These are phyloP conservation scores for Penstemon davidsonii DNA, from an alignment of 257 asterid genomes.

Conservation along the genomic window DNA sequence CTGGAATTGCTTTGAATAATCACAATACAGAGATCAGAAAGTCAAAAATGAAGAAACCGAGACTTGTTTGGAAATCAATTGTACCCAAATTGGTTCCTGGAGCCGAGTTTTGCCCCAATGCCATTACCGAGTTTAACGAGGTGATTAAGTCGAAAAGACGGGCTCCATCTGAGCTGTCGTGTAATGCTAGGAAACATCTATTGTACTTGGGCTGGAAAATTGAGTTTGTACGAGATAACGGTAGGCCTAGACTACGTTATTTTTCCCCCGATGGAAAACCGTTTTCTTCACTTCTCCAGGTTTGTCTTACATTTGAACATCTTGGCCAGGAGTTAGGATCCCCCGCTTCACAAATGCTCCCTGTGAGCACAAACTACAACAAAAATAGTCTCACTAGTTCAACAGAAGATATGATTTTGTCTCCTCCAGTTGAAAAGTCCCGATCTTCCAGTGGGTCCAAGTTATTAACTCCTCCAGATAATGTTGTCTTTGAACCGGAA, in stretches of 20 bases:
- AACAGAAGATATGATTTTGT: constrained; percentile 10
- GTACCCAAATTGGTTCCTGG: constrained; percentile 33
- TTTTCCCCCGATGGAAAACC: constrained; percentile 44
- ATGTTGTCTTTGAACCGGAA: constrained; percentile 30
- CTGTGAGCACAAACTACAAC: constrained; percentile 15
- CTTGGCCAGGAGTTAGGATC: constrained; percentile 28
- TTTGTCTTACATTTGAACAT: constrained; percentile 26
- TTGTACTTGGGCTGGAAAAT: constrained; percentile 61
- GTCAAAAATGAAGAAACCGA: constrained; percentile 24
- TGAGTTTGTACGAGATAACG: constrained; percentile 22
- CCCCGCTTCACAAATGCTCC: neutral
- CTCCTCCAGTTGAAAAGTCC: constrained; percentile 26
- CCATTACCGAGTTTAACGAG: constrained; percentile 29
- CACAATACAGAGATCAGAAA: constrained; percentile 22
- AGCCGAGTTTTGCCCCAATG: constrained; percentile 8
- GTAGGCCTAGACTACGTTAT: constrained; percentile 34
- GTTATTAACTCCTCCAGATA: constrained; percentile 15
- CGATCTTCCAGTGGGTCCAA: constrained; percentile 34
- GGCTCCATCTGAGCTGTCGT: neutral
- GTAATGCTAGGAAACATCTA: constrained; percentile 50
- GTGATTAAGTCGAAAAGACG: neutral
- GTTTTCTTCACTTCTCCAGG: constrained; percentile 41
- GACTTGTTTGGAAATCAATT: constrained; percentile 38
- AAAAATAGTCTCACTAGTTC: constrained; percentile 15
- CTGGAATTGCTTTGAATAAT: constrained; percentile 30